phyloP scores from a whole-genome alignment of 2,329 filamentous ascomycete genomes.

The Colletotrichum orchidophilum region DNA sequence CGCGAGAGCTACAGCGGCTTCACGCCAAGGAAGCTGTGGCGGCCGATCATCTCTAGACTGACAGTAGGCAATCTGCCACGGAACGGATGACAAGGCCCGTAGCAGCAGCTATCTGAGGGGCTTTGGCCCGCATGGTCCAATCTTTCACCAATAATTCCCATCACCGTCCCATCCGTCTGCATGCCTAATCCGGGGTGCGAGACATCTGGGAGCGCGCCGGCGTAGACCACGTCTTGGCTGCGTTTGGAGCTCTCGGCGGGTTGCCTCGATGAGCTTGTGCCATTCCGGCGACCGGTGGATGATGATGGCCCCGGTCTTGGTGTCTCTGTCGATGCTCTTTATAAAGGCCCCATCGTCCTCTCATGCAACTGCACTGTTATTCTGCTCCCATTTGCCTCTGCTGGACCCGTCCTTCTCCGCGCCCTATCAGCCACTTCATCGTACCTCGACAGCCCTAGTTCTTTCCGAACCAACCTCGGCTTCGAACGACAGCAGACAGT shows the following conservation, averaged over 20 bases:
- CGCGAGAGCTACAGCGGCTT: background rate
- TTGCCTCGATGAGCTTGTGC: background rate
- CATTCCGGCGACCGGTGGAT: background rate
- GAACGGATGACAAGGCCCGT: background rate
- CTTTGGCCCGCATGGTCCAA: background rate
- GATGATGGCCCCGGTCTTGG: background rate
- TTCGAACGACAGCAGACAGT: background rate
- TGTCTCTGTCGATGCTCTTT: background rate
- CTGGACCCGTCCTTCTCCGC: background rate
- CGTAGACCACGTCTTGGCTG: conserved; percentile 6
- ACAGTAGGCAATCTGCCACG: background rate
- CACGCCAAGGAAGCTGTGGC: background rate
- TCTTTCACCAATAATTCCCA: background rate
- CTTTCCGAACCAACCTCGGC: background rate
- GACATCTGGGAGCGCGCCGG: background rate
- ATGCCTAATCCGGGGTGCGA: conserved; percentile 22
- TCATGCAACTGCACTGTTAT: background rate
- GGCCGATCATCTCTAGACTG: background rate
- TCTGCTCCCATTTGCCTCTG: background rate
- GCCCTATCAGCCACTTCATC: background rate
- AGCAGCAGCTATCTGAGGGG: background rate
- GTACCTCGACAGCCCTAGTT: background rate
- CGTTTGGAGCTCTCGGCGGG: background rate
- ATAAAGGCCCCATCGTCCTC: conserved; percentile 14
- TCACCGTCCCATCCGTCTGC: background rate